Percentiles rank a stretch among this genome's conserved stretches.
Conservation (phyloP, 306 rosid species). For the Rosa chinensis region DNA sequence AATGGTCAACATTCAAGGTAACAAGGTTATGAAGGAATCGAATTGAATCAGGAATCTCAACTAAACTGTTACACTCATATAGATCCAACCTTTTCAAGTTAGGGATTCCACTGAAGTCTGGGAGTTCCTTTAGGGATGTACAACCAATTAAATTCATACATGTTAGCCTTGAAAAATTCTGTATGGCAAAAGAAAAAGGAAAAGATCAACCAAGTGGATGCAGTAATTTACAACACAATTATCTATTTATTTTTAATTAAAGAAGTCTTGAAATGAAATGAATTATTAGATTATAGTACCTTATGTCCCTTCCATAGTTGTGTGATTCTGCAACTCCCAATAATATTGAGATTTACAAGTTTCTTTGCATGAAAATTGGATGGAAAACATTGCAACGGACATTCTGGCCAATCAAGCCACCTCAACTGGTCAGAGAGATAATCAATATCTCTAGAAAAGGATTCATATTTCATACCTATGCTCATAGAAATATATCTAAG, state of each 20-base stretch:
- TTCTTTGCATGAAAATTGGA: constrained; percentile 30
- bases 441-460: constrained; percentile 15
- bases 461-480: background rate
- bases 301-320: constrained; percentile 19
- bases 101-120: background rate
- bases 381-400: constrained; percentile 33
- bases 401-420: constrained; percentile 36
- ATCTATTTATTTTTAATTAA: too few species aligned
- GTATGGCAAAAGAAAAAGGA: background rate
- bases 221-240: background rate
- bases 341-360: constrained; percentile 31
- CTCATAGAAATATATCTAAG: constrained; percentile 29
- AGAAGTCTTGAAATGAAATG: background rate
- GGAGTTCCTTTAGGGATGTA: background rate
- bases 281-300: background rate
- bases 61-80: background rate
- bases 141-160: background rate
- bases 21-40: background rate
- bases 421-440: constrained; percentile 24
- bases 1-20: background rate
- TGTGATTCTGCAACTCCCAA: constrained; percentile 13
- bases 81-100: background rate
- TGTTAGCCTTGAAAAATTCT: background rate
- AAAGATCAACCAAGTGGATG: background rate
- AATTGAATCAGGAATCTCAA: background rate